Base-by-base conservation (phyloP, 1,284 basidiomycete genomes). In the Tilletiopsis washingtonensis region DNA sequence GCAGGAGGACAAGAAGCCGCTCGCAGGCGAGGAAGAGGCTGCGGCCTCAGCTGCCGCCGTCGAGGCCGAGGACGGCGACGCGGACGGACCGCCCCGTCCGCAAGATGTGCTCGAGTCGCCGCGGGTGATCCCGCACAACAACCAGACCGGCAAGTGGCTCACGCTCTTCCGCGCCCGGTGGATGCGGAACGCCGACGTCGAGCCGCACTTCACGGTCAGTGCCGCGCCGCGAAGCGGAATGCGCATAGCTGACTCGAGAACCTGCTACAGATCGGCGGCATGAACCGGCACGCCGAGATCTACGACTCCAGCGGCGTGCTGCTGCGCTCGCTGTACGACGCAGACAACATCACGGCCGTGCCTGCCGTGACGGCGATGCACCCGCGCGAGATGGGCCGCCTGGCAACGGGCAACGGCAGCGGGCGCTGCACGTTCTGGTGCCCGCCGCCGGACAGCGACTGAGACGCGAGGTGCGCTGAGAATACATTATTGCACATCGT, bases 141-240 rank as follows among this genome's bases (percentile, higher is more conserved):
- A 72, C 40, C 66, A 71, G 25, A 72, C 70, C 2, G 70, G 70
- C 19, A 64, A 64, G 41, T 72, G 70, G 70, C 57, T 73, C 19
- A 73, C 69, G n/a, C 54, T 70, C 26, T 71, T 73, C 56, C 55
- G 70, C 2, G 65, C 62, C 2, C 47, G 43, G 19, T 71, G 69
- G 65, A 55, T 67, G 43, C 46, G 36, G n/a, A 69, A 70, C 34
- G 45, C 67, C 1, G 23, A 47, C 7, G 39, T 65, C 3, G 56
- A 62, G 37, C 63, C 67, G 1, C 69, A 71, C 32, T 70, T 71
- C 39, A 37, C 51, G 5, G 45, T 51, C n/a, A 39, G 45, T 45
- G 20, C 23, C 15, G 14, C 34, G n/a, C 9, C 29, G 26, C 21
- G 7, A 12, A 14, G 17, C 14, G 14, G 20, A 44, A 20, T 32